Evolutionary conservation across 345 rosid species (phyloP).

Genomic region (Mallotus nudiflorus): DNA sequence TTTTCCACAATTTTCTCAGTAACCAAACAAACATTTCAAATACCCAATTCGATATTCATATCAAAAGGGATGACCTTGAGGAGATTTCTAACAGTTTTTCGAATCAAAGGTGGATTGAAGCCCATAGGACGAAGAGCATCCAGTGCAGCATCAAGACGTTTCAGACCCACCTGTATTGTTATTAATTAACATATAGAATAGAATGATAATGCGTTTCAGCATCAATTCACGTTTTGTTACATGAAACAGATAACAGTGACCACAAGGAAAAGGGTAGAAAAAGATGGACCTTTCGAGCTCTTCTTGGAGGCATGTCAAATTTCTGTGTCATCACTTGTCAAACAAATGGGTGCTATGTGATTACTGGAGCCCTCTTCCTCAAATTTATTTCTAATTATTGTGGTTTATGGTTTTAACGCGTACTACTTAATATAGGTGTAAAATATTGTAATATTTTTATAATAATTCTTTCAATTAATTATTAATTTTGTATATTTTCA

Average conservation of each 20-base stretch:
- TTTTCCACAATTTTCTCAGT: background rate
- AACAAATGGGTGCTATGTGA: too few relatives aligned
- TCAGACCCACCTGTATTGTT: constrained; percentile 24
- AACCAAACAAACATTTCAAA: constrained; percentile 3
- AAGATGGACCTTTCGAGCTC: background rate
- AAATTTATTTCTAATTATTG: too few relatives aligned
- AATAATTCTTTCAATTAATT: too few relatives aligned
- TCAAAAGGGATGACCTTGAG: constrained; percentile 22
- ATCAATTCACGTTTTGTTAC: too few relatives aligned
- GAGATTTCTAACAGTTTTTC: constrained; percentile 25
- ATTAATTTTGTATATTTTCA: too few relatives aligned
- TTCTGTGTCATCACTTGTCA: background rate
- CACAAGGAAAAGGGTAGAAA: background rate
- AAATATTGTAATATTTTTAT: too few relatives aligned
- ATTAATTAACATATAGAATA: background rate
- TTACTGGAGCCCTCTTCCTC: too few relatives aligned
- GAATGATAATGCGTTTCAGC: too few relatives aligned
- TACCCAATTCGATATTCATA: background rate
- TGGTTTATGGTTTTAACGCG: too few relatives aligned
- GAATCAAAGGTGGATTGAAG: constrained; percentile 25
- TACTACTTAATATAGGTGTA: too few relatives aligned
- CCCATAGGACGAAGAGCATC: constrained; percentile 35
- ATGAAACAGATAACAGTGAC: too few relatives aligned
- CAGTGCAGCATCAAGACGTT: constrained; percentile 45
- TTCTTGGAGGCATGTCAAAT: constrained; percentile 16